Base-by-base conservation (phyloP, 176 grass and related monocot genomes). In the Oryza rufipogon region DNA sequence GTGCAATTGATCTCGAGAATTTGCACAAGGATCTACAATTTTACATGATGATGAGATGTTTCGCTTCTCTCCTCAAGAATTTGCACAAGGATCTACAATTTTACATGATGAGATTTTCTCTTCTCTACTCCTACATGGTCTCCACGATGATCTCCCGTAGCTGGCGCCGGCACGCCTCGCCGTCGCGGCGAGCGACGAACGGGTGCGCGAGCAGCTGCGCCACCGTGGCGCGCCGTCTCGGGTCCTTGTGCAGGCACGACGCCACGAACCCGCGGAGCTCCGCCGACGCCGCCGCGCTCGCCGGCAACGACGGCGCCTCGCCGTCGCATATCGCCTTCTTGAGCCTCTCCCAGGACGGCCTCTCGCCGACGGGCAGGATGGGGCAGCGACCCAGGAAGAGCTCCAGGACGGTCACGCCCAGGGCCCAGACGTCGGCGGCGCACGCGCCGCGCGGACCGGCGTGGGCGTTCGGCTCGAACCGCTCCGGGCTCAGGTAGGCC, bases 351-450 rank as follows among this genome's bases (percentile, higher is more conserved):
- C 56, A 89, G 44, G 70, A 17, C 13, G 41, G 56, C 34, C 22
- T 78, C 11, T 52, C 73, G 4, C 13, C 80, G 11, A 23, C 23
- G 5, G 51, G 63, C 2, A 80, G 64, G 17, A 92, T 68, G 7
- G 86, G 83, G 42, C 80, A 39, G 17, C 48, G 66, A 22, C 86
- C 90, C 23, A 74, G 42, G 32, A 86, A 69, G 17, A 92, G 83
- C 75, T 89, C 83, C 22, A 92, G 42, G 17, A 92, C 28, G 17
- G 90, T 85, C 30, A 83, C 9, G 41, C 90, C 90, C 58, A 92
- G 13, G 75, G 78, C 81, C 90, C 86, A 92, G 28, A 92, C 70
- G 70, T 92, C 90, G 22, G 83, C 83, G 9, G 90, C 86, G 49
- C 48, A 71, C 69, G 90, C 83, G 51, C 71, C 83, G 75, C 68